Evolutionary conservation across 106 monocot genomes (phyloP).

Genomic region (Phalaenopsis aphrodite): DNA sequence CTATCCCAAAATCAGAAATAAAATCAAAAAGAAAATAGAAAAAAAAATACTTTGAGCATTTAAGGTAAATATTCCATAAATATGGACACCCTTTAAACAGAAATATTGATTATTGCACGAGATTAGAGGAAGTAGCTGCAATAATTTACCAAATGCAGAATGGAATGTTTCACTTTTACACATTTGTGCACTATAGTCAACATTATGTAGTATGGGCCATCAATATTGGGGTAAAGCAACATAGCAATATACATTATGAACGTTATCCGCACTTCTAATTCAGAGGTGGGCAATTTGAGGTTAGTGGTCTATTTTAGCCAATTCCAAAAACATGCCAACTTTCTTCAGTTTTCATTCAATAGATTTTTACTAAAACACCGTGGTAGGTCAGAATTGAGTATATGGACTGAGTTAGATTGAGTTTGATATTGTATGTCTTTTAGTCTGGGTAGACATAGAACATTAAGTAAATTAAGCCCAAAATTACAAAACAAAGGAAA

Average conservation of each 20-base stretch:
- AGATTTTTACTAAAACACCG: not conserved
- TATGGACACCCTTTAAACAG: not conserved
- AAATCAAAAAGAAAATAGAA: not conserved
- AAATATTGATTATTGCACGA: not conserved
- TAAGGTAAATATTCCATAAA: not conserved
- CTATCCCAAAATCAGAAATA: not conserved
- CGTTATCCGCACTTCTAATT: not conserved
- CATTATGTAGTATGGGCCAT: not conserved
- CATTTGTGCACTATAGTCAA: not conserved
- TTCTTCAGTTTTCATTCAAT: not conserved
- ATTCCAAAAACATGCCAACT: not conserved
- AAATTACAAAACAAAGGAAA: not conserved
- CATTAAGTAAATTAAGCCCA: not conserved
- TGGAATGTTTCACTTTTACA: not conserved
- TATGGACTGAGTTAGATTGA: not conserved
- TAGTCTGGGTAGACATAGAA: not conserved
- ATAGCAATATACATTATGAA: not conserved
- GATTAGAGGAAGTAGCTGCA: not conserved
- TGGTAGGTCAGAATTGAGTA: not conserved
- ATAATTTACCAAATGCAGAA: not conserved
- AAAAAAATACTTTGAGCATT: not conserved
- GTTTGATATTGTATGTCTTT: not conserved
- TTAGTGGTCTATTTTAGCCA: not conserved
- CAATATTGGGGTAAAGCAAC: not conserved
- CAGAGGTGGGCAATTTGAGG: not conserved